Evolutionary conservation across 164 flowering plant genomes (phyloP), one percentile per base, ranked within the genome.

Genomic region (Umbellularia californica): DNA sequence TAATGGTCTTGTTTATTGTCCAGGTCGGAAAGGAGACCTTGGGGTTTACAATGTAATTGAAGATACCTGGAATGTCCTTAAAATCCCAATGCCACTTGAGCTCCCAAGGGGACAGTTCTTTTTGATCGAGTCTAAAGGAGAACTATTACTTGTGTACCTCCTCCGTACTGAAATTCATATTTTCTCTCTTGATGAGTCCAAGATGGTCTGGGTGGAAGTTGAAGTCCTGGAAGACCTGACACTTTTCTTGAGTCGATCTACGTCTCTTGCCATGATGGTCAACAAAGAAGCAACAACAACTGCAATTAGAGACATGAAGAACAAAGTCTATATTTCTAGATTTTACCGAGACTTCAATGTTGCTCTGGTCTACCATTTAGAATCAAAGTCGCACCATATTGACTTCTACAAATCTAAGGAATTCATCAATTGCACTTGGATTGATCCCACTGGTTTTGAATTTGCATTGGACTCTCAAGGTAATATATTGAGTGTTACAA

Each of bases 191-290:
- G 70, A 70, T 17, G 0, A 9, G 19, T 68, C 65, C 6, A 27
- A 7, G 65, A 55, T 52, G 65, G 50, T 51, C 10, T 74, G 76
- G 71, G 65, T 64, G 5, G 20, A 71, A 65, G 50, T 70, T 17
- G 12, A 65, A 47, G 71, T 50, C 23, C 25, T 76, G 58, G 70
- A 65, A 51, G 64, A 64, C 9, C 17, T 35, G 3, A 30, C 11
- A 2, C 71, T 76, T 27, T 76, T 70, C 23, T 6, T 76, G 9
- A 65, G 78, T 17, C 50, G 19, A 47, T 4, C 50, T 1, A 70
- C 78, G 5, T 64, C 74, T 11, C 55, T 65, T 20, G 74, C 58
- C 7, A 63, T 52, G 27, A 47, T 70, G 6, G 25, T 12, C n/a
- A 52, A 30, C 35, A 30, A 30, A 30, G 35, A 30, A 30, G 35